Evolutionary conservation across 2,329 filamentous ascomycete species (phyloP).

Genomic region (Lachnellula hyalina): DNA sequence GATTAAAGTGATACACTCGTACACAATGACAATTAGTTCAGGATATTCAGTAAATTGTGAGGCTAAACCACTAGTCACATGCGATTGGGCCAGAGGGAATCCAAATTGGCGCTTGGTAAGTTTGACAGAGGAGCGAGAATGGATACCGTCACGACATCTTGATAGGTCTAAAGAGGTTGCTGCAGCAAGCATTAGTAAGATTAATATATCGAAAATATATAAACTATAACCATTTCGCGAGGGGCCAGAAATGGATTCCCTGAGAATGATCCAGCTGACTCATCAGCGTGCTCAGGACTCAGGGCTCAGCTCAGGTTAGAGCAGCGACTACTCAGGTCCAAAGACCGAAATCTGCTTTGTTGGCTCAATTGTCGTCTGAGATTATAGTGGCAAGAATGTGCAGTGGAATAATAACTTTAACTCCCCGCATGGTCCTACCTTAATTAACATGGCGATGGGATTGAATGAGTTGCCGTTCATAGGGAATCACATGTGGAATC

Average conservation of each 20-base stretch:
- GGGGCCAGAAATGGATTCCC: neutral
- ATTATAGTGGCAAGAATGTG: neutral
- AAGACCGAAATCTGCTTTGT: neutral
- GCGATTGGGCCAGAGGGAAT: neutral
- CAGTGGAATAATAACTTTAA: too few relatives aligned
- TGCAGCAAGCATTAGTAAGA: neutral
- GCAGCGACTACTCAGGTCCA: conserved; percentile 1
- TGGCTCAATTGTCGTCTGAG: neutral
- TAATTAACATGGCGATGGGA: too few relatives aligned
- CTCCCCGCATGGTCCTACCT: too few relatives aligned
- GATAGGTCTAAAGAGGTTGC: neutral
- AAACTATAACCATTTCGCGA: neutral
- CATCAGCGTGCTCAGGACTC: neutral
- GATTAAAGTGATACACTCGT: too few relatives aligned
- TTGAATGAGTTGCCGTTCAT: too few relatives aligned
- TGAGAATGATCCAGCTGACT: too few relatives aligned
- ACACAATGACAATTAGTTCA: too few relatives aligned
- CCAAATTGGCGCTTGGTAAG: neutral
- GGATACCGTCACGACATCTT: neutral
- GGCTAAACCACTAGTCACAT: too few relatives aligned
- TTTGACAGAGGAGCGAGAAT: neutral
- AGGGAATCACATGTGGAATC: too few relatives aligned
- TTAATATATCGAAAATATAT: neutral
- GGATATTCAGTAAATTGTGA: too few relatives aligned
- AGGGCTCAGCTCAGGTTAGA: conserved; percentile 1